These are phyloP conservation scores for Radiomyces spectabilis DNA, from an alignment of 192 early-diverging fungal genomes.

Conservation along the genomic window DNA sequence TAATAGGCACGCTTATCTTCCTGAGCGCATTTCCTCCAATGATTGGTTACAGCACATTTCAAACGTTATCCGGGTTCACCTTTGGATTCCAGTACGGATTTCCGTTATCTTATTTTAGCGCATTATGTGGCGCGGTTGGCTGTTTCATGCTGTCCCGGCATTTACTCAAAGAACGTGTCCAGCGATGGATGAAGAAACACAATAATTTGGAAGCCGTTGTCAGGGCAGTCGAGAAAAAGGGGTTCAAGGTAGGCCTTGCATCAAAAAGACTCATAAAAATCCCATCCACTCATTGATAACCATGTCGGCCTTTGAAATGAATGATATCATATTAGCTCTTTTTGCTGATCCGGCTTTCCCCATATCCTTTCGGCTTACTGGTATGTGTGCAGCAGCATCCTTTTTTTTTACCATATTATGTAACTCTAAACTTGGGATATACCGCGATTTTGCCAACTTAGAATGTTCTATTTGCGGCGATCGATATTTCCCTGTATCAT, in stretches of 20 bases:
- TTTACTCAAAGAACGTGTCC: conserved; percentile 38
- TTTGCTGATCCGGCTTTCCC: conserved; percentile 59
- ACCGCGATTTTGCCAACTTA: neutral
- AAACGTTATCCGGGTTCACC: conserved; percentile 58
- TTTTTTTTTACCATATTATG: no score
- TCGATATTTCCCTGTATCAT: conserved; percentile 37
- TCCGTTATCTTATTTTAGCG: conserved; percentile 49
- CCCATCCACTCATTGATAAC: no score
- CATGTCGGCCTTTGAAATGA: no score
- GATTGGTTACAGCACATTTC: conserved; percentile 57
- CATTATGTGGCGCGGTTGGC: conserved; percentile 39
- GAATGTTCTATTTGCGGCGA: conserved; percentile 49
- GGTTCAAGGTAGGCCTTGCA: conserved; percentile 52
- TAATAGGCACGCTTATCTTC: conserved; percentile 46
- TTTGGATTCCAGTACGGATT: conserved; percentile 57
- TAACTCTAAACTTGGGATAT: neutral
- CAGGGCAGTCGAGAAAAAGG: conserved; percentile 51
- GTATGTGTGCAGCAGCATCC: conserved; percentile 2
- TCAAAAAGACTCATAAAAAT: no score
- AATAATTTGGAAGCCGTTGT: conserved; percentile 41
- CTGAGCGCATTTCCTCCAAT: conserved; percentile 61
- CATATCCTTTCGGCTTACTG: conserved; percentile 65
- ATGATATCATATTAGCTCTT: no score
- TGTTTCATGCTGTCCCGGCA: conserved; percentile 46
- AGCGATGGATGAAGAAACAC: conserved; percentile 33